Evolutionary conservation across 371 early-diverging fungal species (phyloP), one percentile per base, ranked within the genome.

Genomic region (Zychaea mexicana): DNA sequence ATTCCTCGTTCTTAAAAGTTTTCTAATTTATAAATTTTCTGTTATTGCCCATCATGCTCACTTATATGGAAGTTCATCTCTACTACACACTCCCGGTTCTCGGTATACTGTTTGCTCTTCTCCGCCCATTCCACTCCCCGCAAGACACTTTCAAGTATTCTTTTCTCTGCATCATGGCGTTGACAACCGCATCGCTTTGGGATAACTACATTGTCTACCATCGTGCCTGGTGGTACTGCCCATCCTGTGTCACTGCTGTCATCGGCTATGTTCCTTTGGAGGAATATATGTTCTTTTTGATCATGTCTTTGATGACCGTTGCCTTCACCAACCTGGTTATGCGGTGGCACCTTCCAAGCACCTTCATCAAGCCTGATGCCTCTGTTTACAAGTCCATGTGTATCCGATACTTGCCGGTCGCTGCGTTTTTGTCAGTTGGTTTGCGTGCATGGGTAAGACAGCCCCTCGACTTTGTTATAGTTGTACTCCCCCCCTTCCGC

Each of bases 261-360:
- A 77, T 88, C 61, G 87, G 87, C 8, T 84, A 79, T 69, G 85
- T 87, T 2, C 89, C 89, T 36, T 46, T 86, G 58, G 89, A 89
- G 61, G 82, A 81, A 57, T 87, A 87, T 62, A 77, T 80, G 72
- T 89, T 89, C 63, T 89, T 89, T 65, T 66, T 85, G 45, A 83
- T 89, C 52, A 85, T 85, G 82, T 79, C 89, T 1, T 57, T 81
- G 9, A 77, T 82, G 65, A 78, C 84, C 4, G 74, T 81, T 1
- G 62, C 85, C 3, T 74, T 83, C 49, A 65, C 77, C 5, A 72
- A 72, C 55, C 54, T 82, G 0, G 66, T 71, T 6, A 81, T 79
- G 79, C 78, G 74, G 6, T 81, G 82, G 82, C 67, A 70, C 15
- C 63, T 81, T 10, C 77, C 74, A 30, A 69, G 66, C 39, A 66